Base-by-base conservation (phyloP, 169 alveolate species). In the Toxoplasma gondii region DNA sequence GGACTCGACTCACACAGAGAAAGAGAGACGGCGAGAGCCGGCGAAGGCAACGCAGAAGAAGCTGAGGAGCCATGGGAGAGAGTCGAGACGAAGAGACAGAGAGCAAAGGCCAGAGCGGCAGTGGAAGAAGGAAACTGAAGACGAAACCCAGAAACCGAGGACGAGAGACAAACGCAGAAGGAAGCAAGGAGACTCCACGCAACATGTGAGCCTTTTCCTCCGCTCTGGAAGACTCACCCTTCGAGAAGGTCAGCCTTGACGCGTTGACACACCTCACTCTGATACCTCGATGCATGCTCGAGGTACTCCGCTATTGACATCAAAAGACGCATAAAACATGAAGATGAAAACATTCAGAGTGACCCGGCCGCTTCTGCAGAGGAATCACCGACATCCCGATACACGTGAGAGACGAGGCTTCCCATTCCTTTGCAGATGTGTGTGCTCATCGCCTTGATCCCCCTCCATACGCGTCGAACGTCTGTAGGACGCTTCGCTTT, bases 271-370 rank as follows among this genome's bases (percentile, higher is more conserved):
- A 91, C 80, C 70, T 91, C 83, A 27, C 41, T 67, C 70, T 91
- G 90, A 44, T 91, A 91, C 49, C 94, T 91, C 86, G 83, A 36
- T 31, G 94, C 94, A 81, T 91, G 94, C 91, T 88, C 83, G 70
- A 91, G 38, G 91, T 91, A 91, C 49, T 80, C 91, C 44, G 91
- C 94, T 91, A 91, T 90, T 49, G 7, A 4, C 24, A 67, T 31
- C 38, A 70, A 88, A 41, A 39, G 69, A 45, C 27, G 58, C 58
- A 19, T 22, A 31, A 27, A 36, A 43, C 43, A 49, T 44, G 88
- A n/a, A 91, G 16, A 64, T n/a, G 39, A 43, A 74, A 27, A 64
- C 36, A 34, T 4, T 49, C 22, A 12, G 12, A 49, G 4, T 12
- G 58, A 49, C 58, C 22, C 4, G 12, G 12, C 58, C 58, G 22